Conservation (phyloP, 2,329 filamentous ascomycete species). For the Arthrobotrys conoides region DNA sequence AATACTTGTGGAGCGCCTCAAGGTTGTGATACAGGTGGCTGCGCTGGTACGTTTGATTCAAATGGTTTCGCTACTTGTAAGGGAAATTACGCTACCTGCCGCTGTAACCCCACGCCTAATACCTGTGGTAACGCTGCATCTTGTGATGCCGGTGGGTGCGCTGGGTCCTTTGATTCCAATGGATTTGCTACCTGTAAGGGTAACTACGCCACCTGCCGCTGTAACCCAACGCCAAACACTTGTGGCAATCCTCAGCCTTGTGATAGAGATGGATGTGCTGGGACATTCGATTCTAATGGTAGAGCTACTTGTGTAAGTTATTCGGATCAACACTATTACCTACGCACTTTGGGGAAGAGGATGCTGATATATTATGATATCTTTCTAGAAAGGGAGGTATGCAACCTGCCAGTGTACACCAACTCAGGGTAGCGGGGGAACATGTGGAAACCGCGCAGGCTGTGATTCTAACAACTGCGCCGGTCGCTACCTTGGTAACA, state of each 20-base stretch:
- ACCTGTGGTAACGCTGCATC: conserved; percentile 4
- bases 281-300: conserved; percentile 29
- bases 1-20: conserved; percentile 32
- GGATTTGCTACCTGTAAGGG: conserved; percentile 23
- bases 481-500: conserved; percentile 6
- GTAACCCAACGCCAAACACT: conserved; percentile 15
- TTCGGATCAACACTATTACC: too few relatives aligned
- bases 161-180: conserved; percentile 13
- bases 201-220: conserved; percentile 19
- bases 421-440: conserved; percentile 15
- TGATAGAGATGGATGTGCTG: conserved; percentile 2
- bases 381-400: conserved; percentile 31
- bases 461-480: conserved; percentile 16
- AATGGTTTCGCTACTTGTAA: conserved; percentile 39
- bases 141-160: conserved; percentile 2
- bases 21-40: conserved; percentile 21
- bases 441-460: conserved; percentile 23
- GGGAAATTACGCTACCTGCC: conserved; percentile 4
- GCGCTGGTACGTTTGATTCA: conserved; percentile 36
- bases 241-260: conserved; percentile 1
- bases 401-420: conserved; percentile 34
- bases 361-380: background rate
- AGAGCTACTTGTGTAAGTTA: conserved; percentile 29
- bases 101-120: conserved; percentile 11
- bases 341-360: too few relatives aligned